Evolutionary conservation across 164 flowering plant species (phyloP), one percentile per base, ranked within the genome.

Genomic region (Vitis amurensis): DNA sequence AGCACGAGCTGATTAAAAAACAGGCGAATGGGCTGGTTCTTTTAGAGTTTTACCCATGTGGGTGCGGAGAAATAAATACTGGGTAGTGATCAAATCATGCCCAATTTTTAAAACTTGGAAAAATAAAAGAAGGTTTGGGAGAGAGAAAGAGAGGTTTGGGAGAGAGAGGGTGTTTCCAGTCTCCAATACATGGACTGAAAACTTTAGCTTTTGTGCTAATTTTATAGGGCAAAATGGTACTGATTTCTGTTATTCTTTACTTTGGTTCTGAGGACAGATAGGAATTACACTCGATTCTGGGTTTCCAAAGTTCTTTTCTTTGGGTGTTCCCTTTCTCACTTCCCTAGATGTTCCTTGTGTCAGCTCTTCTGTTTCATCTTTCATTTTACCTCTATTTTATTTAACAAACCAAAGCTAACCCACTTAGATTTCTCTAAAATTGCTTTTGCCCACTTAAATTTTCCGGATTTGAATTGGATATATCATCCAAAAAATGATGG

Each of bases 331-430:
- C 90, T 93, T 90, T 91, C 91, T 78, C 98, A 74, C 83, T 88
- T 86, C 87, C 94, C 96, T 70, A 92, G 89, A 89, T 85, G 88
- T 89, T 88, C 98, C 68, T 76, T 83, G 56, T 84, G 87, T 83
- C 87, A 77, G 76, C 71, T 31, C 6, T 8, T 64, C 64, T 37
- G 11, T 61, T 72, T 73, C 10, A 2, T 53, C 44, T 29, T 13
- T 16, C 61, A 44, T 64, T 71, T 61, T 30, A n/a, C n/a, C 19
- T 13, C 53, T 12, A n/a, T 52, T 16, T 66, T 19, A 57, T 47
- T 66, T 70, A 63, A 60, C 68, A 71, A 72, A 70, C 64, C 51
- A 76, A 77, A 82, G 79, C 59, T 51, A 66, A 55, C 64, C 74
- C 67, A 71, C 80, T 78, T 77, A 75, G 56, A 31, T 75, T 63